These are phyloP conservation scores for Russula foetens DNA, from an alignment of 768 basidiomycete genomes.

Conservation along the genomic window DNA sequence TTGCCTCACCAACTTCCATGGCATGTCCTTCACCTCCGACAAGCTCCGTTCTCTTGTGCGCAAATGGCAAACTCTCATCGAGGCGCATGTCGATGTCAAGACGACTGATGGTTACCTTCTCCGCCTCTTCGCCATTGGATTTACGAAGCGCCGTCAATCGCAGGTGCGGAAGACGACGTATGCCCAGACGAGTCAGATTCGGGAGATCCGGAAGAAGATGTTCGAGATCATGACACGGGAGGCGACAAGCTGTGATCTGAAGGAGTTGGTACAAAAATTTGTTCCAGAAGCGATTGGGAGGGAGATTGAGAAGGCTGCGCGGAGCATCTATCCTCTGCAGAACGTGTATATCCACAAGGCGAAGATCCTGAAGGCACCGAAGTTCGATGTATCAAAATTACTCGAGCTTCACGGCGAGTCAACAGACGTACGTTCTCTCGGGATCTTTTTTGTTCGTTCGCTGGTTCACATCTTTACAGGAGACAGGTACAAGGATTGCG, in stretches of 20 bases:
- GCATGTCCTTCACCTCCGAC: conserved; percentile 99
- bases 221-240: conserved; percentile 98
- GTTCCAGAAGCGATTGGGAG: conserved; percentile 97
- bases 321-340: conserved; percentile 97
- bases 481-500: conserved; percentile 88
- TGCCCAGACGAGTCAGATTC: conserved; percentile 89
- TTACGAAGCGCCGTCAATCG: conserved; percentile 93
- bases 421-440: conserved; percentile 63
- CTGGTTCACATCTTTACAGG: conserved; percentile 38
- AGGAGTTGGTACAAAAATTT: conserved; percentile 98
- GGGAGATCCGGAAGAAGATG: conserved; percentile 99
- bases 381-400: conserved; percentile 92
- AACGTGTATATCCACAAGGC: conserved; percentile 99
- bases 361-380: conserved; percentile 97
- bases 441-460: neutral
- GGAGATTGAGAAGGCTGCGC: conserved; percentile 97
- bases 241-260: conserved; percentile 90
- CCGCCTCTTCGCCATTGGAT: conserved; percentile 97
- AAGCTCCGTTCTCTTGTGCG: conserved; percentile 99
- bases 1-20: conserved; percentile 99
- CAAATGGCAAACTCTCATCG: conserved; percentile 99
- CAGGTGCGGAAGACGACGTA: conserved; percentile 99
- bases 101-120: conserved; percentile 99
- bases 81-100: conserved; percentile 98
- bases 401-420: conserved; percentile 96